Base-by-base conservation (phyloP, 371 early-diverging fungal genomes). In the Mortierella sp. region DNA sequence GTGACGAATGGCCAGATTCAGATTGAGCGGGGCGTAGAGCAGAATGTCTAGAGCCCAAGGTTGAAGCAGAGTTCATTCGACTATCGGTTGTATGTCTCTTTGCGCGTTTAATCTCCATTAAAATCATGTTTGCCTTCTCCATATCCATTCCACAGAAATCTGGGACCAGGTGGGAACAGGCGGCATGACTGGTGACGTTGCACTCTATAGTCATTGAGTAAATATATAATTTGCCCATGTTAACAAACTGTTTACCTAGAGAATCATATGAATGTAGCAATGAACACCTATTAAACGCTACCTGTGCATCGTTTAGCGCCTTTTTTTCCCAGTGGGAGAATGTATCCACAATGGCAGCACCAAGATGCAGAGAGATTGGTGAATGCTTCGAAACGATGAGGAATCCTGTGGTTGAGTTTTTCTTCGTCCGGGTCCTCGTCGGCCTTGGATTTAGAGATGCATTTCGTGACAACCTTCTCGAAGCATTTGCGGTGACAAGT, bases 321-420 rank as follows among this genome's bases (percentile, higher is more conserved):
- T 54, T 89, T 88, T 19, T 91, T 89, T 17, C 96, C 95, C 7
- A 98, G 83, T 4, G 97, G 90, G 26, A 99, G 89, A 89, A 96
- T 93, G 57, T 92, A 91, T 35, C 99, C 99, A 88, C 99, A 99
- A 84, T 99, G 99, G 76, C 93, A 92, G 85, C 99, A 99, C 96
- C 98, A 99, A 76, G 91, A 90, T 29, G 96, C 93, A 26, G 91
- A 91, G 64, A 94, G 86, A 59, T 89, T 93, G 51, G 93, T 92
- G 17, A 91, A 83, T 23, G 85, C 87, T 71, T 94, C 93, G 76
- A 96, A 97, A 29, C 95, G 91, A 87, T 99, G 99, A 29, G 96
- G 96, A 74, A 98, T 97, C 51, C 93, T 91, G 84, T 98, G 97
- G 29, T 91, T 91, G 19, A 94, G 84, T 42, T 90, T 87, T 23